These are phyloP conservation scores for Fusarium sororula DNA, from an alignment of 2,329 filamentous ascomycete species.

Conservation along the genomic window DNA sequence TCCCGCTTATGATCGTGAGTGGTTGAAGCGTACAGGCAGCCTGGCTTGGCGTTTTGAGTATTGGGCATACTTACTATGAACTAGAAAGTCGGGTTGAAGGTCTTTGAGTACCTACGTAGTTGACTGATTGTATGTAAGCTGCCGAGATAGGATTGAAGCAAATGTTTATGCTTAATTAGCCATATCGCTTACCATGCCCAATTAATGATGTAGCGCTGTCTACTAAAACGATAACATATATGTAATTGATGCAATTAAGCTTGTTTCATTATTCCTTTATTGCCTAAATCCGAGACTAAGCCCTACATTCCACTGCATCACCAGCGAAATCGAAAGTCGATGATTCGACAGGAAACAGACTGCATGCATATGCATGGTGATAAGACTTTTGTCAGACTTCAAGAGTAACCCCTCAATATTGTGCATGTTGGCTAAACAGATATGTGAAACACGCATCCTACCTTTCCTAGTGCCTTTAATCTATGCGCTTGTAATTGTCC, in stretches of 20 bases:
- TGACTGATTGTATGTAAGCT: not conserved
- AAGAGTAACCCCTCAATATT: not conserved
- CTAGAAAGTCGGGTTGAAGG: not conserved
- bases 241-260: not conserved
- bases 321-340: not conserved
- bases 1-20: not conserved
- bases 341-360: not conserved
- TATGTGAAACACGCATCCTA: not conserved
- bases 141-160: too few species aligned
- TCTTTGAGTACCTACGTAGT: not conserved
- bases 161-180: too few species aligned
- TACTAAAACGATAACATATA: not conserved
- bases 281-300: not conserved
- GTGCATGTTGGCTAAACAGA: not conserved
- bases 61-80: not conserved
- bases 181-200: not conserved
- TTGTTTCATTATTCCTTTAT: not conserved
- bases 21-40: not conserved
- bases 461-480: rapidly evolving
- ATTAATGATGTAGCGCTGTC: not conserved
- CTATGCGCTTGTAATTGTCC: too few species aligned
- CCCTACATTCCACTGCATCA: not conserved
- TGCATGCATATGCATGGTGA: not conserved
- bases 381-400: not conserved
- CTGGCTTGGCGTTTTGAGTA: not conserved